These are phyloP conservation scores for Talaromyces pinophilus DNA, from an alignment of 2,329 filamentous ascomycete genomes.

Conservation along the genomic window DNA sequence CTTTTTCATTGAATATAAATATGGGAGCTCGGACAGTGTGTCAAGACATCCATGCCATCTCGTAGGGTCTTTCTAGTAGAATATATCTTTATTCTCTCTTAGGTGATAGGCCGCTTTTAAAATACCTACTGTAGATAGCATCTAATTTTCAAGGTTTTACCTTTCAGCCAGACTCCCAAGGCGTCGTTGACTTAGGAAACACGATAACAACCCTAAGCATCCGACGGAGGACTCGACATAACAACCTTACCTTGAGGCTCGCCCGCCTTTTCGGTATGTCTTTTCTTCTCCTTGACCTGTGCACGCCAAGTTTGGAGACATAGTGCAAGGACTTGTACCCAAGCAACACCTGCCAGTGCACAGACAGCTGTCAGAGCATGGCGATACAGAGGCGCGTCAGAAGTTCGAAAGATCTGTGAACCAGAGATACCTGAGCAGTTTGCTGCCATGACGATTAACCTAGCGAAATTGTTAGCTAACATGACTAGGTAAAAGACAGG, in stretches of 20 bases:
- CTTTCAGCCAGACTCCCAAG: too few relatives aligned
- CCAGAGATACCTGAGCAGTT: conserved; percentile 40
- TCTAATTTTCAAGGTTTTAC: too few relatives aligned
- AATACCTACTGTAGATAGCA: too few relatives aligned
- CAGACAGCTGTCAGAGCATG: conserved; percentile 20
- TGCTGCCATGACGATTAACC: conserved; percentile 59
- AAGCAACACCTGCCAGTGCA: conserved; percentile 16
- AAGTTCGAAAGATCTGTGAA: conserved; percentile 22
- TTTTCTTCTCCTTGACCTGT: neutral
- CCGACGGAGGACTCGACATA: neutral
- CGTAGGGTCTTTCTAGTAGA: too few relatives aligned
- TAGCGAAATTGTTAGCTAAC: conserved; percentile 21
- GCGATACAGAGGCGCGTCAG: conserved; percentile 22
- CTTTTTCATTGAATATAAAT: too few relatives aligned
- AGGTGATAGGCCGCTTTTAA: too few relatives aligned
- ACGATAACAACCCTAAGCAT: neutral
- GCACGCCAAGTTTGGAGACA: conserved; percentile 15
- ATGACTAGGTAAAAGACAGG: neutral
- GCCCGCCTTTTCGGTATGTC: neutral
- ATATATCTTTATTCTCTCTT: too few relatives aligned
- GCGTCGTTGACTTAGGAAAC: too few relatives aligned
- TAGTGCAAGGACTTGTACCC: conserved; percentile 16
- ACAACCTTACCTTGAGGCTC: neutral
- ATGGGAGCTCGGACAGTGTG: too few relatives aligned
- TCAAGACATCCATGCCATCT: too few relatives aligned